Base-by-base conservation (phyloP, 2,329 filamentous ascomycete species). In the Xylariaceae sp. region DNA sequence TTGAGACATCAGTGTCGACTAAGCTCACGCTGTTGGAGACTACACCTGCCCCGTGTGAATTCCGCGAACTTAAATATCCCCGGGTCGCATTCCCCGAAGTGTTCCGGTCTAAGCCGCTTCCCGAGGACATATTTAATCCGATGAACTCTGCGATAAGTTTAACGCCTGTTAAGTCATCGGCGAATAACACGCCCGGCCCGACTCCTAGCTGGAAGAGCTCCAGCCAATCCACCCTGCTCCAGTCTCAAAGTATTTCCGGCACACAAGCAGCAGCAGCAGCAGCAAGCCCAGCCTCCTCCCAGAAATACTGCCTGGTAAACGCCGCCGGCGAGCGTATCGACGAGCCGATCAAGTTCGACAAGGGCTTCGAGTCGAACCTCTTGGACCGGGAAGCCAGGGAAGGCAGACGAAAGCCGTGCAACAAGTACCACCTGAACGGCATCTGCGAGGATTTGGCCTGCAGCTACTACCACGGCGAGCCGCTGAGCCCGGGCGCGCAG, bases 21-120 rank as follows among this genome's bases (percentile, higher is more conserved):
- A 57, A 46, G n/a, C 40, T 60, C 3, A 50, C 49, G 6, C 23
- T 61, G 21, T 52, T 61, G 14, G 59, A 61, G 44, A 61, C 59
- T 20, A 56, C 53, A 1, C 41, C 42, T 7, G 21, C 56, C 5
- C 48, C 56, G 6, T 46, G 41, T 18, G 56, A 56, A 16, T 59
- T 59, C 19, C n/a, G 50, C 6, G 59, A 59, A 32, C 45, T 59
- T 5, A n/a, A 9, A 10, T 52, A 54, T 26, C 50, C 50, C 14
- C 56, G 56, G 40, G 50, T 58, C 12, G 49, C 18, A 41, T 61
- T 61, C 21, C 26, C 26, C 4, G 26, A 59, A 37, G 53, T 61
- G 12, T 61, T 61, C 21, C 56, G 56, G 16, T 61, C 59, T 1
- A 53, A 59, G 42, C 44, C 40, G 20, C 52, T 61, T 20, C 59